Percentiles rank a stretch among this genome's conserved stretches.
Conservation (phyloP, 352 stramenopile species). For the Sclerospora graminicola region DNA sequence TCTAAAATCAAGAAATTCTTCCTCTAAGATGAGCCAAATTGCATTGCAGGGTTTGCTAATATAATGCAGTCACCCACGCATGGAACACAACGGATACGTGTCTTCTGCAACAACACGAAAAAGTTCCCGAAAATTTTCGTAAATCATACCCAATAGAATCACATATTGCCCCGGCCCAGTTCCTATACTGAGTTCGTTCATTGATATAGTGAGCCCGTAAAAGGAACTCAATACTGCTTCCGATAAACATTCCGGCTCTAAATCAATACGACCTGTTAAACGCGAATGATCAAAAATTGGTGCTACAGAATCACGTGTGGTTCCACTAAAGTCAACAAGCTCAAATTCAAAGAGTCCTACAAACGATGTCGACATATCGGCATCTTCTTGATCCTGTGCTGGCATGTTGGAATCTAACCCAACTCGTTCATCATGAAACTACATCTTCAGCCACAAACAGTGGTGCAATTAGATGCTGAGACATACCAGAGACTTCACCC, state of each 20-base stretch:
- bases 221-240: no score
- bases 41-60: slow-evolving; percentile 48
- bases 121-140: slow-evolving; percentile 81
- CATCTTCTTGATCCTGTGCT: no score
- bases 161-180: no score
- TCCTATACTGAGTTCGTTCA: no score
- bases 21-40: slow-evolving; percentile 69
- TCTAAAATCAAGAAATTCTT: slow-evolving; percentile 40
- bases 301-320: slow-evolving; percentile 25
- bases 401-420: no score
- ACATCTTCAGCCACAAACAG: slow-evolving; percentile 74
- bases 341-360: no score
- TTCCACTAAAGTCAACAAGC: no score
- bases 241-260: slow-evolving; percentile 51
- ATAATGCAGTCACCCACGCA: slow-evolving; percentile 59
- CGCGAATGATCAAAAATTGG: slow-evolving; percentile 77
- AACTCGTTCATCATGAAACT: slow-evolving; percentile 80
- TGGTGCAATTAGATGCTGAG: slow-evolving; percentile 60
- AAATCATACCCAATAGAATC: slow-evolving; percentile 79
- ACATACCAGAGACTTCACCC: slow-evolving; percentile 62
- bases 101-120: slow-evolving; percentile 69
- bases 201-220: no score
- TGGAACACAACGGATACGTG: slow-evolving; percentile 56
- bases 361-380: no score
- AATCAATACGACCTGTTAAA: slow-evolving; percentile 67